These are phyloP conservation scores for Leucoagaricus sp. DNA, from an alignment of 1,284 basidiomycete genomes.

Conservation along the genomic window DNA sequence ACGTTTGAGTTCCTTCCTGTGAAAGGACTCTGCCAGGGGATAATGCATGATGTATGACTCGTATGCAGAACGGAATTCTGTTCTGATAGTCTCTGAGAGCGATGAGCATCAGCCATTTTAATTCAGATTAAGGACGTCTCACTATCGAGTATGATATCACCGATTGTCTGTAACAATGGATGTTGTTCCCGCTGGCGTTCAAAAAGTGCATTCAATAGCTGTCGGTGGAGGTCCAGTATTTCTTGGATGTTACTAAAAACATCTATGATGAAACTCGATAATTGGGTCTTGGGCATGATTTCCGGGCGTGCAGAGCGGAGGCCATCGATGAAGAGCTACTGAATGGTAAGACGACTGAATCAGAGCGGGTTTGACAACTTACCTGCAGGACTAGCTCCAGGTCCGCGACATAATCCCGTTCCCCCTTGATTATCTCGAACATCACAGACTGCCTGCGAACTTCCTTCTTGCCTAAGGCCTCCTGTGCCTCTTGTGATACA, in stretches of 20 bases:
- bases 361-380: conserved; percentile 19
- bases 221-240: conserved; percentile 64
- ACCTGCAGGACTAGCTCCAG: conserved; percentile 69
- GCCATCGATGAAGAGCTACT: conserved; percentile 69
- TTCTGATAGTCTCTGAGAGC: conserved; percentile 42
- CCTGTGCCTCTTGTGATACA: conserved; percentile 66
- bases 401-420: conserved; percentile 79
- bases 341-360: conserved; percentile 6
- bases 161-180: conserved; percentile 73
- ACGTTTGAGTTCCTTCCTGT: conserved; percentile 68
- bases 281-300: conserved; percentile 51
- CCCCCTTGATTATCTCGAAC: conserved; percentile 82
- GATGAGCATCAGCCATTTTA: conserved; percentile 24
- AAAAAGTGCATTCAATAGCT: conserved; percentile 68
- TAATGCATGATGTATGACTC: conserved; percentile 84
- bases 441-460: conserved; percentile 79
- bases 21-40: conserved; percentile 76
- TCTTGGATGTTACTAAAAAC: conserved; percentile 76
- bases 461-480: conserved; percentile 69
- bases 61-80: conserved; percentile 61
- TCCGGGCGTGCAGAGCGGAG: conserved; percentile 55
- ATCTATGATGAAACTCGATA: conserved; percentile 62
- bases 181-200: conserved; percentile 77
- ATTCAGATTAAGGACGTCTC: conserved; percentile 16
- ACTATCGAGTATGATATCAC: conserved; percentile 79